These are phyloP conservation scores for apple (Malus domestica) DNA, from an alignment of 306 rosid species.

Conservation along the genomic window ASM211411v1 NC_041799.1:27585001-27585500, in stretches of 20 bases:
- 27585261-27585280: conserved; percentile 62
- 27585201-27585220: conserved; percentile 27
- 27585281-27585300: conserved; percentile 22
- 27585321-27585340: conserved; percentile 45
- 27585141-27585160: conserved; percentile 38
- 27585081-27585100: conserved; percentile 50
- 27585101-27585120: conserved; percentile 59
- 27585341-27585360: conserved; percentile 46
- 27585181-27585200: conserved; percentile 59
- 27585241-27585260: conserved; percentile 26
- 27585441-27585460: no score
- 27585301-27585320: conserved; percentile 52
- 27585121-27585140: conserved; percentile 59
- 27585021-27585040: conserved; percentile 43
- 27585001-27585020: conserved; percentile 42
- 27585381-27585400: not conserved
- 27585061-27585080: conserved; percentile 62
- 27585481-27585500: no score
- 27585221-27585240: conserved; percentile 42
- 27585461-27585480: no score
- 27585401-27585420: no score
- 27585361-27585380: conserved; percentile 61
- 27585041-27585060: conserved; percentile 57
- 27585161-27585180: conserved; percentile 22
- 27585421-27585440: no score